Base-by-base conservation (phyloP, 768 basidiomycete species). In the Trametopsis cervina region DNA sequence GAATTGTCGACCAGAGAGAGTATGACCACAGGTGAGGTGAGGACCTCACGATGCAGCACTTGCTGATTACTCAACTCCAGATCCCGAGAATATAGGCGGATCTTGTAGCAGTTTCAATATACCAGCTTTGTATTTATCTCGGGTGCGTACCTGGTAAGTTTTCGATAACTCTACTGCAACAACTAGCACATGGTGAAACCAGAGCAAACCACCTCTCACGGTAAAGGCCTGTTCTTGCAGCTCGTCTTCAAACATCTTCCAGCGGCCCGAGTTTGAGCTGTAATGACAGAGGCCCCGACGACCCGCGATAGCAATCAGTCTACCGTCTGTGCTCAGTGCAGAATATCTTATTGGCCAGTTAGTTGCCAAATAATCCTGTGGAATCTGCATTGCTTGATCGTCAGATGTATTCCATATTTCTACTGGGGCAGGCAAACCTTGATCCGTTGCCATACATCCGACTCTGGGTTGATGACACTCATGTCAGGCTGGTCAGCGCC, bases 401-500 rank as follows among this genome's bases (percentile, higher is more conserved):
- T 22, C 20, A 33, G 18, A 17, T 44, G 22, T 27, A 6, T 4
- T 13, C 21, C 5, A 38, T 40, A 12, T n/a, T 21, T 39, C 6
- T 23, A 29, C 5, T 17, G 20, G 13, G 7, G 9, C 33, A 9
- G 20, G 40, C 55, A 43, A 54, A 78, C 91, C 78, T 94, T 95
- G 64, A 97, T 86, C 66, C 89, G 87, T 57, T 98, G 92, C 94
- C 95, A 98, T 15, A 97, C 94, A 59, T 97, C 94, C 3, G 90
- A 90, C 63, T 95, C 93, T 13, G 94, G 93, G 60, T 97, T 97
- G 60, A 98, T 96, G 49, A 99, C 84, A 60, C 91, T 95, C 84
- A 96, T 86, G 62, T 97, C 94, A 4, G 95, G 94, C 63, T 97
- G 94, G 63, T 97, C 95, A 23, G 94, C 91, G 12, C 95, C 94